A percentile compares a stretch with the other conserved stretches of the same genome.
These are phyloP conservation scores for Clavispora santaluciae DNA, from an alignment of 805 yeast species.

Conservation along the genomic window DNA sequence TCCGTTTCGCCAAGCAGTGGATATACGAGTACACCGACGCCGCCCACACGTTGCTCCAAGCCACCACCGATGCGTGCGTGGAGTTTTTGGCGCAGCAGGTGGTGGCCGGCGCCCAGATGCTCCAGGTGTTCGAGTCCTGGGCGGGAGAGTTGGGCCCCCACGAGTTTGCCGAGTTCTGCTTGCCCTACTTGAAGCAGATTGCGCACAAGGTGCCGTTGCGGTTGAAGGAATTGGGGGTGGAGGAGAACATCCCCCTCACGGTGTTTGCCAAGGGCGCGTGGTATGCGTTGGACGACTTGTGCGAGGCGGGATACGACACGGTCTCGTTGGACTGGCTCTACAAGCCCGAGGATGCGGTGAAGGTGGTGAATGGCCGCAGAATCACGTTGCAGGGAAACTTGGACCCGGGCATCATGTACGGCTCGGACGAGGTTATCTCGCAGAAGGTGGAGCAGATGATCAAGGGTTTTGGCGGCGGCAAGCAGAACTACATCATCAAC, in stretches of 20 bases:
- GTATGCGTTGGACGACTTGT: slow-evolving; percentile 87
- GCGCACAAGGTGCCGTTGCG: slow-evolving; percentile 62
- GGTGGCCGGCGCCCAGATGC: slow-evolving; percentile 96
- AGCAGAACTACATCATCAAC: slow-evolving; percentile 84
- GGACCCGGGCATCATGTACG: slow-evolving; percentile 94
- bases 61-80: slow-evolving; percentile 79
- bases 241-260: slow-evolving; percentile 75
- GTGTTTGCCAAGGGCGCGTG: slow-evolving; percentile 95
- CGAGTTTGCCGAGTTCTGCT: slow-evolving; percentile 82
- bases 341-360: slow-evolving; percentile 80
- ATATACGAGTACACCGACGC: slow-evolving; percentile 73
- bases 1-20: slow-evolving; percentile 90
- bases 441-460: slow-evolving; percentile 85
- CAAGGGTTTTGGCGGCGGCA: slow-evolving; percentile 89
- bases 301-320: slow-evolving; percentile 74
- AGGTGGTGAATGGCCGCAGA: slow-evolving; percentile 62
- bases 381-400: slow-evolving; percentile 89
- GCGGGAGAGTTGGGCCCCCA: slow-evolving; percentile 93
- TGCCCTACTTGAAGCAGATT: slow-evolving; percentile 83
- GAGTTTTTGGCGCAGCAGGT: slow-evolving; percentile 94
- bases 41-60: slow-evolving; percentile 65
- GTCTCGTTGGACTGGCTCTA: slow-evolving; percentile 94
- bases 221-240: slow-evolving; percentile 64
- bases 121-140: slow-evolving; percentile 96
- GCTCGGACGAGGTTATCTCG: slow-evolving; percentile 75